Evolutionary conservation across 2,329 filamentous ascomycete genomes (phyloP), one percentile per base, ranked within the genome.

Genomic region (Colletotrichum acutatum): DNA sequence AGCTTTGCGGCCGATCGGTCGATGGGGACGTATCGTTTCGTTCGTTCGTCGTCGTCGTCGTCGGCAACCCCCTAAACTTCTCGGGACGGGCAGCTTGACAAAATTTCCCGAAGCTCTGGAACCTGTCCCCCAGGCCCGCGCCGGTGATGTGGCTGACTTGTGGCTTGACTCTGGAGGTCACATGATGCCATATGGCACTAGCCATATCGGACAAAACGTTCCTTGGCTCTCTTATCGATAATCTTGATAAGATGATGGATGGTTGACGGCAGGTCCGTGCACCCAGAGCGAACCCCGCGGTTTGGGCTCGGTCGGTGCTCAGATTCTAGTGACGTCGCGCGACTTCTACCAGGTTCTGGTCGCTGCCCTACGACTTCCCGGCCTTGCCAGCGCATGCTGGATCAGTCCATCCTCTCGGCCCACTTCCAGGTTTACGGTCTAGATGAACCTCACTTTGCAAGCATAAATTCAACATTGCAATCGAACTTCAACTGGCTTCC

Each of bases 291-390:
- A 73, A 73, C 71, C 71, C 66, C 71, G 66, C 71, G 71, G 60
- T 71, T 71, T 64, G 54, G 64, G 66, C 59, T 68, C 58, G 37
- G 54, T 61, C 26, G 68, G 68, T 57, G 68, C 66, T 59, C 42
- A 22, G 71, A 65, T 77, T 75, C 75, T 64, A 76, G 68, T 77
- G 76, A 78, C 76, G 76, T 77, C 76, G 76, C 74, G 67, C 62
- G 53, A 62, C 59, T 75, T 71, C 75, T 49, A 75, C 74, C 42
- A 69, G 68, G 71, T 78, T 78, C 77, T 74, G 68, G 79, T 75
- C 77, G 78, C 62, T 77, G 75, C 78, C 72, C 68, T 74, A 74
- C 61, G 34, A 26, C 72, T 62, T 68, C 71, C 46, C 61, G 71
- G 34, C 54, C 60, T 71, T 66, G 61, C 65, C 52, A 68, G 66